These are phyloP conservation scores for Venturia oleaginea DNA, from an alignment of 2,329 filamentous ascomycete species.

Conservation along the genomic window DNA sequence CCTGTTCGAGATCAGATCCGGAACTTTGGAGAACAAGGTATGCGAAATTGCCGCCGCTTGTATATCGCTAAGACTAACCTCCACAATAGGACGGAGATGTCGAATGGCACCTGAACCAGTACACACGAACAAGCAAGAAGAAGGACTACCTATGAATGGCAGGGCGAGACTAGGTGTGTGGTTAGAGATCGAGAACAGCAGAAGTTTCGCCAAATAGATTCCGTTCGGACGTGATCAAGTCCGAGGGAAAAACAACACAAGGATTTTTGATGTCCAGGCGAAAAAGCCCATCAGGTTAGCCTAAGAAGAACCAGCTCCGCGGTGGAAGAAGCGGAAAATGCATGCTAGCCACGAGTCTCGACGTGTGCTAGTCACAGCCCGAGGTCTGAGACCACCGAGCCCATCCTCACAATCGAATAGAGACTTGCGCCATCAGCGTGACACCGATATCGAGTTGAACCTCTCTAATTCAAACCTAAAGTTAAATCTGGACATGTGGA, in stretches of 20 bases:
- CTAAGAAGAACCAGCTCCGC: not conserved
- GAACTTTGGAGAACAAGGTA: slow-evolving; percentile 72
- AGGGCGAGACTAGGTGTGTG: not conserved
- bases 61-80: not conserved
- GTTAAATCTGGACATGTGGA: too few relatives aligned
- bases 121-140: slow-evolving; percentile 86
- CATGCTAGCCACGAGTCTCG: not conserved
- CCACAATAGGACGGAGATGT: slow-evolving; percentile 67
- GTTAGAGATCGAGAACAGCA: not conserved
- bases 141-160: slow-evolving; percentile 72
- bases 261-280: not conserved
- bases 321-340: not conserved
- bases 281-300: not conserved
- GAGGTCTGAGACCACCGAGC: too few relatives aligned
- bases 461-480: too few relatives aligned
- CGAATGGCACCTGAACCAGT: slow-evolving; percentile 94
- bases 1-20: slow-evolving; percentile 83
- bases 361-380: not conserved
- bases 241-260: too few relatives aligned
- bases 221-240: not conserved
- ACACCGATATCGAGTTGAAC: too few relatives aligned
- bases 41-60: not conserved
- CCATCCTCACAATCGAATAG: too few relatives aligned
- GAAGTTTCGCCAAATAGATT: not conserved
- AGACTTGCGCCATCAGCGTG: too few relatives aligned